Conservation (phyloP, 2,329 filamentous ascomycete species). For the Penicillium sp. region DNA sequence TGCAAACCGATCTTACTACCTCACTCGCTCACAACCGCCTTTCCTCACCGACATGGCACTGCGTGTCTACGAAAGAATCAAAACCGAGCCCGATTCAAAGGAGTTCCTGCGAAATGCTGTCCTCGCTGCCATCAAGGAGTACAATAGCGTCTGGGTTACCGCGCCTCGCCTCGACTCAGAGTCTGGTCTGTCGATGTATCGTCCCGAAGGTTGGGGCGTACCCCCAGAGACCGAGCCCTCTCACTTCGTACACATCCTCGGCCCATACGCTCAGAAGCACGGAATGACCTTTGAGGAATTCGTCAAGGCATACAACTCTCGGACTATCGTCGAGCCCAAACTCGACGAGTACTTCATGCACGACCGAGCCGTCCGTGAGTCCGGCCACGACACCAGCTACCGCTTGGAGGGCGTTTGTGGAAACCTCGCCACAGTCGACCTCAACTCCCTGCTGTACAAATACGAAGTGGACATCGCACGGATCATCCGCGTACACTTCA, state of each 20-base stretch:
- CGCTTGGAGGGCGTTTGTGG: constrained; percentile 85
- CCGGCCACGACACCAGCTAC: constrained; percentile 94
- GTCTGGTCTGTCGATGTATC: constrained; percentile 79
- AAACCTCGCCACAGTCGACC: constrained; percentile 85
- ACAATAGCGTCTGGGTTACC: constrained; percentile 82
- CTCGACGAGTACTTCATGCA: constrained; percentile 95
- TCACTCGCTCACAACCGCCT: constrained; percentile 88
- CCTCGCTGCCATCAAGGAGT: constrained; percentile 94
- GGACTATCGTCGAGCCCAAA: constrained; percentile 74
- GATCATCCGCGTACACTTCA: constrained; percentile 79
- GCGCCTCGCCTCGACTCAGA: constrained; percentile 73
- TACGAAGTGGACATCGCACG: constrained; percentile 92
- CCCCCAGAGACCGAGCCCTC: constrained; percentile 87
- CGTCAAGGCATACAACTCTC: constrained; percentile 81
- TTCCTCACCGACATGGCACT: constrained; percentile 98
- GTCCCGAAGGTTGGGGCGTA: constrained; percentile 78
- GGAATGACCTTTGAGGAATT: constrained; percentile 80
- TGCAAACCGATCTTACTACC: constrained; percentile 93
- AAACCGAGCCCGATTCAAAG: constrained; percentile 72
- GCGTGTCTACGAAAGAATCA: constrained; percentile 89
- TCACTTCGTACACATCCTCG: constrained; percentile 80
- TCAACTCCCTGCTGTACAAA: constrained; percentile 94
- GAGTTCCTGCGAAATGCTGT: constrained; percentile 80
- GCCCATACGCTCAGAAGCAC: constrained; percentile 80
- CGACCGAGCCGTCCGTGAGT: constrained; percentile 92